A percentile compares a stretch with the other conserved stretches of the same genome.
Conservation (phyloP, 1,284 basidiomycete genomes). For the Pholiota adiposa region DNA sequence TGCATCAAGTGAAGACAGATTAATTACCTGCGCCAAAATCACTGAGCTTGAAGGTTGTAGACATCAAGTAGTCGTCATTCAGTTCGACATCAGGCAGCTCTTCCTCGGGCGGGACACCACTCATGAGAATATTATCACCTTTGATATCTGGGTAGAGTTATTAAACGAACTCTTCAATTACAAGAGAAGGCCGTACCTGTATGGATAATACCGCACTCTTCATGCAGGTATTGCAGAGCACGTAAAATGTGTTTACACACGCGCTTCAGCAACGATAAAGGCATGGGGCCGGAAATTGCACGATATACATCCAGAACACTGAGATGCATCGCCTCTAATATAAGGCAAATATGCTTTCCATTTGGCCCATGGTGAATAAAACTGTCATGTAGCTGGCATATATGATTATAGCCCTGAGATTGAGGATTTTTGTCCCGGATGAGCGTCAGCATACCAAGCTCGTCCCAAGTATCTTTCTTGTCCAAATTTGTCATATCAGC, state of each 20-base stretch:
- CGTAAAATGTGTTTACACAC: constrained; percentile 49
- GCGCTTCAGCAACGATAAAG: constrained; percentile 47
- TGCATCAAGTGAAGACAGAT: neutral
- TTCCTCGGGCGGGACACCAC: constrained; percentile 2
- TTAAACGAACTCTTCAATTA: neutral
- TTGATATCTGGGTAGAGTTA: constrained; percentile 20
- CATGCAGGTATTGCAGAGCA: constrained; percentile 52
- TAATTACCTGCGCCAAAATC: constrained; percentile 20
- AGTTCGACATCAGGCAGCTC: neutral
- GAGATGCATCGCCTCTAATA: constrained; percentile 46
- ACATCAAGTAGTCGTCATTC: neutral
- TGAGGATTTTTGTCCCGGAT: constrained; percentile 33
- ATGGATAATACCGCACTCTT: constrained; percentile 45
- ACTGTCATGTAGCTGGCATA: constrained; percentile 49
- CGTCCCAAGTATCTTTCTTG: constrained; percentile 11
- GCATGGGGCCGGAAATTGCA: constrained; percentile 28
- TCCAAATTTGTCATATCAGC: neutral
- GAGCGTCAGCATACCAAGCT: constrained; percentile 15
- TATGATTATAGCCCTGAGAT: constrained; percentile 36
- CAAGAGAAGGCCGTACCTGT: constrained; percentile 24
- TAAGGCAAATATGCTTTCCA: constrained; percentile 52
- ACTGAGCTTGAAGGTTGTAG: constrained; percentile 14
- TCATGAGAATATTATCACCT: constrained; percentile 24
- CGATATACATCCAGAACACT: constrained; percentile 44
- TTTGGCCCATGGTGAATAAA: constrained; percentile 35